phyloP scores from a whole-genome alignment of 208 protist genomes.

The Leishmania aethiopica region DNA sequence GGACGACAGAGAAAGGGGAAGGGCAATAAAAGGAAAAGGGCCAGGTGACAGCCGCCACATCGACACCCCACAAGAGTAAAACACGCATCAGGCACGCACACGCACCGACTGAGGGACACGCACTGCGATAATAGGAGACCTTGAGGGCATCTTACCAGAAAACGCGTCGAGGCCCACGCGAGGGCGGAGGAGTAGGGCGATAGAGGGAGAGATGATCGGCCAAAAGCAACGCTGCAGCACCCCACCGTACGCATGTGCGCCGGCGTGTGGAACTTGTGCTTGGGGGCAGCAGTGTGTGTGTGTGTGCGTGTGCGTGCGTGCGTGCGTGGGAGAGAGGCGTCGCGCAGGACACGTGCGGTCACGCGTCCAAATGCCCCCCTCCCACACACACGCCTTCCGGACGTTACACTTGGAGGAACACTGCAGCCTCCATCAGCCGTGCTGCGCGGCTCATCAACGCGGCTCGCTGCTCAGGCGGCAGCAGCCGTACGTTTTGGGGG shows the following conservation, averaged over 20 bases:
- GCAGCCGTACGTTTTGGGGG: constrained; percentile 12
- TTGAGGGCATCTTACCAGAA: background rate
- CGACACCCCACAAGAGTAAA: background rate
- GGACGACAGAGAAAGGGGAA: background rate
- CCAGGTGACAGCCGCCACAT: background rate
- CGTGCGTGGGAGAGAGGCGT: background rate
- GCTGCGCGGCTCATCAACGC: constrained; percentile 24
- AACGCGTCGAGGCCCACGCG: background rate
- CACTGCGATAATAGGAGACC: background rate
- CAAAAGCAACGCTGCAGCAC: background rate
- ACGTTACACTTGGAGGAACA: constrained; percentile 50
- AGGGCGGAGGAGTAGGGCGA: background rate
- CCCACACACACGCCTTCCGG: background rate
- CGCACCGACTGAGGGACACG: background rate
- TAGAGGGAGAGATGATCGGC: background rate
- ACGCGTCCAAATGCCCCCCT: background rate
- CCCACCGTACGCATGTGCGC: background rate
- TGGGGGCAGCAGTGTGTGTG: background rate
- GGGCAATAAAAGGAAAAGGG: background rate
- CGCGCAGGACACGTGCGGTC: background rate
- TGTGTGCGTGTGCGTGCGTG: background rate
- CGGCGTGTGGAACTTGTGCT: background rate
- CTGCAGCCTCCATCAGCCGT: constrained; percentile 42
- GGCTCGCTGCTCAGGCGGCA: constrained; percentile 15
- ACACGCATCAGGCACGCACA: too few relatives aligned